Conservation (phyloP, 2,329 filamentous ascomycete species). For the Xylariaceae sp. region DNA sequence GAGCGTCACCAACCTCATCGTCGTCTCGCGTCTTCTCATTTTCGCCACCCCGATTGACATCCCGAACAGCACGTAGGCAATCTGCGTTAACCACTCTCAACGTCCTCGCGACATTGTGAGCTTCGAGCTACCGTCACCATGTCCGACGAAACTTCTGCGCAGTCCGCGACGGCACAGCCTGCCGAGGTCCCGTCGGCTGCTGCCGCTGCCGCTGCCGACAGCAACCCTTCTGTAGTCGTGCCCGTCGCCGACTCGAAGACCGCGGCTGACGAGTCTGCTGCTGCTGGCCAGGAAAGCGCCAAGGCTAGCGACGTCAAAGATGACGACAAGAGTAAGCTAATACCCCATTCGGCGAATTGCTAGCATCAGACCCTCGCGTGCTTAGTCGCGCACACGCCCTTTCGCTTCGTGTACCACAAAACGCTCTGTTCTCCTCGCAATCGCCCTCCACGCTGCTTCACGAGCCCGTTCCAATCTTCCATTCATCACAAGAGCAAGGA, state of each 20-base stretch:
- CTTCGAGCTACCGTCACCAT: constrained; percentile 17
- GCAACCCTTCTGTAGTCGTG: constrained; percentile 21
- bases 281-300: constrained; percentile 10
- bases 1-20: background rate
- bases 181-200: constrained; percentile 20
- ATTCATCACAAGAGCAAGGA: background rate
- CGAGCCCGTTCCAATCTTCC: background rate
- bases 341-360: background rate
- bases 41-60: background rate
- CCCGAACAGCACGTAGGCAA: background rate
- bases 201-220: constrained; percentile 11
- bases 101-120: constrained; percentile 11
- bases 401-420: background rate
- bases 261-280: constrained; percentile 20
- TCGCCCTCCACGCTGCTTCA: background rate
- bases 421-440: background rate
- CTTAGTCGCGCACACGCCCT: background rate
- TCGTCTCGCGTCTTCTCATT: background rate
- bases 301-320: constrained; percentile 14
- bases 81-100: constrained; percentile 4
- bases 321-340: constrained; percentile 23
- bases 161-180: constrained; percentile 28
- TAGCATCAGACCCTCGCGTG: background rate
- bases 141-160: constrained; percentile 30
- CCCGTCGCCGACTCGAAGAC: constrained; percentile 23